Evolutionary conservation across 2,329 filamentous ascomycete species (phyloP).

Genomic region (Fusarium abutilonis): DNA sequence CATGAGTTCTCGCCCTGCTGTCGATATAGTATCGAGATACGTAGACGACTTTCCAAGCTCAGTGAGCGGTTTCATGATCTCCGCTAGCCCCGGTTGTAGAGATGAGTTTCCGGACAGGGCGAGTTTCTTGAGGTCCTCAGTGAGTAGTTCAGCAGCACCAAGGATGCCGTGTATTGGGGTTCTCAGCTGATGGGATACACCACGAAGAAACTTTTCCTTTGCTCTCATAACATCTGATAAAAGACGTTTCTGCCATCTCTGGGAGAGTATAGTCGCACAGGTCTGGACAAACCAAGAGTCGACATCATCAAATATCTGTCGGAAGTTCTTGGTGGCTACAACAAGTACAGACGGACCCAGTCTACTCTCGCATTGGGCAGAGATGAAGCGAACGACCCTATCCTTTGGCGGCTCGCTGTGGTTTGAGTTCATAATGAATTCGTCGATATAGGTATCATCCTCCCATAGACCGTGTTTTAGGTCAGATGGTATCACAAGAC

Average conservation of each 20-base stretch:
- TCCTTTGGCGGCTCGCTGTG: conserved; percentile 45
- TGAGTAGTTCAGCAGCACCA: conserved; percentile 51
- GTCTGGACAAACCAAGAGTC: conserved; percentile 57
- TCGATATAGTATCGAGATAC: conserved; percentile 51
- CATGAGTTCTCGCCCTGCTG: conserved; percentile 55
- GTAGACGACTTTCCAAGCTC: conserved; percentile 12
- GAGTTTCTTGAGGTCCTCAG: conserved; percentile 51
- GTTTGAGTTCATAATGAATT: conserved; percentile 51
- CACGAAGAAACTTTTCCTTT: conserved; percentile 57
- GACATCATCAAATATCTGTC: conserved; percentile 57
- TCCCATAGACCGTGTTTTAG: conserved; percentile 57
- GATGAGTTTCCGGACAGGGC: conserved; percentile 7
- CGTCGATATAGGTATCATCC: conserved; percentile 53
- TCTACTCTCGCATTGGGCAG: conserved; percentile 49
- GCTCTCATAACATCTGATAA: conserved; percentile 54
- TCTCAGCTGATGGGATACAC: conserved; percentile 58
- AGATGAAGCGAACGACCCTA: conserved; percentile 51
- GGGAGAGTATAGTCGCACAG: conserved; percentile 52
- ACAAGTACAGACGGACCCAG: conserved; percentile 49
- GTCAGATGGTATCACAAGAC: conserved; percentile 42
- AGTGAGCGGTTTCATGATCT: conserved; percentile 7
- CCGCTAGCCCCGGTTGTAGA: not conserved
- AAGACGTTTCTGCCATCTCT: conserved; percentile 51
- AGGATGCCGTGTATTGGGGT: conserved; percentile 61
- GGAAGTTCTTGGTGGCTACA: conserved; percentile 54